Conservation (phyloP, 176 grass and related monocot species). For the Oryza rufipogon region DNA sequence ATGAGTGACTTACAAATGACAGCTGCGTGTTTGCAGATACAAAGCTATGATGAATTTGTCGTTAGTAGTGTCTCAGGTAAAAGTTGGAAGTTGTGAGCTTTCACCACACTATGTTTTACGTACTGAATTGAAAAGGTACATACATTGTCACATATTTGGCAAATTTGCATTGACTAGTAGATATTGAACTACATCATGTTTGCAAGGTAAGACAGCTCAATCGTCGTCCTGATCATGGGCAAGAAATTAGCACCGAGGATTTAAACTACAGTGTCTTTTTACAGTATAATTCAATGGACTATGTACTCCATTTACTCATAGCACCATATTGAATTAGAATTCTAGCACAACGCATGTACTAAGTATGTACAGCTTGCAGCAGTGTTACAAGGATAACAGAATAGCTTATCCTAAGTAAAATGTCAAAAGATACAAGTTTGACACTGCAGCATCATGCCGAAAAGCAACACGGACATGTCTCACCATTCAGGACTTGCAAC, state of each 20-base stretch:
- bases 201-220: background rate
- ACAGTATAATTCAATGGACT: background rate
- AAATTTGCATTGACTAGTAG: too few relatives aligned
- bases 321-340: background rate
- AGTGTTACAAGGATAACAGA: background rate
- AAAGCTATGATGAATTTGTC: background rate
- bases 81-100: background rate
- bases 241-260: background rate
- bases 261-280: background rate
- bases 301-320: too few relatives aligned
- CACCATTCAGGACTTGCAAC: background rate
- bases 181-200: too few relatives aligned
- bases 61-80: background rate
- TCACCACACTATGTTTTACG: background rate
- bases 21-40: background rate
- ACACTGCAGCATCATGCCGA: background rate
- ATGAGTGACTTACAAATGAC: background rate
- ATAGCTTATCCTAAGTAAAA: background rate
- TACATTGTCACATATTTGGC: too few relatives aligned
- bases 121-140: background rate
- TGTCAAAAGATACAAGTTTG: background rate
- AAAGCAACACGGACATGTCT: background rate
- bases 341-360: background rate
- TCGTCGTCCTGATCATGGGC: background rate
- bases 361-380: background rate